These are phyloP conservation scores for Themeda triandra DNA, from an alignment of 176 grass and related monocot genomes.

Conservation along the genomic window DNA sequence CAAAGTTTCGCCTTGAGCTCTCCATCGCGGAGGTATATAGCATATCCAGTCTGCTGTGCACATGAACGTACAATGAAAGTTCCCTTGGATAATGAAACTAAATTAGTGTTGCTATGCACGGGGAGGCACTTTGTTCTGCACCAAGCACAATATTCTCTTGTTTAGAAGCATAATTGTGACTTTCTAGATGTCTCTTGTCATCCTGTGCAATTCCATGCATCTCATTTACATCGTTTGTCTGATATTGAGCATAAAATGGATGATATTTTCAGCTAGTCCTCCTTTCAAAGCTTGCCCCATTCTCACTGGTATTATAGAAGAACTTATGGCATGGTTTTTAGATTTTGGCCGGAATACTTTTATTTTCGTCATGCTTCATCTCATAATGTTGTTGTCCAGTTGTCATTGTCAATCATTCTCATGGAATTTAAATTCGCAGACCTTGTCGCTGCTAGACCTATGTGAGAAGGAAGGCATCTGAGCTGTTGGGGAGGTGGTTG, in stretches of 20 bases:
- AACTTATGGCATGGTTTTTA: not conserved
- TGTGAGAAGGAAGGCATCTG: conserved; percentile 83
- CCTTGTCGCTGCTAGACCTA: conserved; percentile 81
- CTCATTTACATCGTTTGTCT: not conserved
- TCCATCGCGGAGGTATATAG: conserved; percentile 80
- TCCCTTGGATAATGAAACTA: not conserved
- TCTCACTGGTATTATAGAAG: not conserved
- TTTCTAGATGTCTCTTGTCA: not conserved
- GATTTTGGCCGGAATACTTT: not conserved
- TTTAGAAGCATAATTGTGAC: not conserved
- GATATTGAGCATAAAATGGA: not conserved
- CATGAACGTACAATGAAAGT: not conserved
- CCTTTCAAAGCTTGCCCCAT: not conserved
- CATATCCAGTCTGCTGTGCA: not conserved
- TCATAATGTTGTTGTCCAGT: not conserved
- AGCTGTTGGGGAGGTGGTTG: conserved; percentile 28
- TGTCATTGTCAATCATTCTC: not conserved
- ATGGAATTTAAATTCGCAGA: conserved; percentile 56
- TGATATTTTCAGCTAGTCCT: not conserved
- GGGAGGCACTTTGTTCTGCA: not conserved
- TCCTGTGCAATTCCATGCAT: not conserved
- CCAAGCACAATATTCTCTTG: not conserved
- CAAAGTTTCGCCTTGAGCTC: conserved; percentile 96
- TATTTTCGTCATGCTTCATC: not conserved
- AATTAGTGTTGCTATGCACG: not conserved